phyloP scores from a whole-genome alignment of 2,329 filamentous ascomycete species.

The Microcera coccophila region DNA sequence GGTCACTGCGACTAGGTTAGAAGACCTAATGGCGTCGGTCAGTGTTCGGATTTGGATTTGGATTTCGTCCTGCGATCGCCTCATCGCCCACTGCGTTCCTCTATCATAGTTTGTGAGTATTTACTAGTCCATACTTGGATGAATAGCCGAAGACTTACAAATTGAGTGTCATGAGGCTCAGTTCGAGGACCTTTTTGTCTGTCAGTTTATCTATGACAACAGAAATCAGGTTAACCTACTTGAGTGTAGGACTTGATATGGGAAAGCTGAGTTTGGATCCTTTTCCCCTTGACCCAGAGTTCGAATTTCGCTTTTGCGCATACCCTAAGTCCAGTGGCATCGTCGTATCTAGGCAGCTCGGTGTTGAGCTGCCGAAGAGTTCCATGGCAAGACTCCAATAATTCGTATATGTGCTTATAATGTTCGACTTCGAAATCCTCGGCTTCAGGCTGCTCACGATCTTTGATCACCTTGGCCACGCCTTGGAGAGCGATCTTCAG shows the following conservation, averaged over 20 bases:
- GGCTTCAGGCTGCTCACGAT: neutral
- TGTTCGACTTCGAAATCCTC: neutral
- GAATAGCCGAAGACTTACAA: neutral
- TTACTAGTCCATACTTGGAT: neutral
- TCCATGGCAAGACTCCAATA: neutral
- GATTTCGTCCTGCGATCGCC: neutral
- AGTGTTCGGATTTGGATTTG: neutral
- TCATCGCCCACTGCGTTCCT: neutral
- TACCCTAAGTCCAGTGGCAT: neutral
- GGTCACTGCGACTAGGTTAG: neutral
- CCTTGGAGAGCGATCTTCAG: neutral
- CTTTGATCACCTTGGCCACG: neutral
- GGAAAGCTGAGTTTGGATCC: neutral
- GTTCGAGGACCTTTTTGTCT: neutral
- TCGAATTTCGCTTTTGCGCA: neutral
- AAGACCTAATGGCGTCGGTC: neutral
- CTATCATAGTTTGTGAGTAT: neutral
- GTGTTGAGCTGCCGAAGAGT: neutral
- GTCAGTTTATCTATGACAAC: neutral
- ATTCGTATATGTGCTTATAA: neutral
- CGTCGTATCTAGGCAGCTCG: neutral
- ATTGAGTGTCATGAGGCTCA: neutral
- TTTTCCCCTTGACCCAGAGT: neutral
- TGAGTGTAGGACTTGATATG: neutral
- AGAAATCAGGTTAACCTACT: neutral